Conservation (phyloP, 2,329 filamentous ascomycete species). For the Cytospora leucostoma region DNA sequence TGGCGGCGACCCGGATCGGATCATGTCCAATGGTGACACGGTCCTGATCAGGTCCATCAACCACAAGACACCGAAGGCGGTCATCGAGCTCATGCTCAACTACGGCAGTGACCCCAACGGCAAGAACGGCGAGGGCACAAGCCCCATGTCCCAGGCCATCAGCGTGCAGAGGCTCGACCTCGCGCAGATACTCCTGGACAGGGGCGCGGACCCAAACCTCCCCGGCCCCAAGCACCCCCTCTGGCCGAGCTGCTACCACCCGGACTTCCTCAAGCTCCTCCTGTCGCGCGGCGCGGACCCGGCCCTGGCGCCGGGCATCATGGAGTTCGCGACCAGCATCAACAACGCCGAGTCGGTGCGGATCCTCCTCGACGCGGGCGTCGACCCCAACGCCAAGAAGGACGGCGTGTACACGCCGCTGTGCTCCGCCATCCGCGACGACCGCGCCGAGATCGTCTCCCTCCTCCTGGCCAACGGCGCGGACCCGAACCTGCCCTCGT, state of each 20-base stretch:
- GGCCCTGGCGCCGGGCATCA: slow-evolving; percentile 61
- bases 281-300: slow-evolving; percentile 60
- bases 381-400: slow-evolving; percentile 63
- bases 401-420: slow-evolving; percentile 69
- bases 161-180: slow-evolving; percentile 55
- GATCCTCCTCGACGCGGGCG: slow-evolving; percentile 57
- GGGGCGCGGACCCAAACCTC: slow-evolving; percentile 66
- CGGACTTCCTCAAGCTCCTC: slow-evolving; percentile 59
- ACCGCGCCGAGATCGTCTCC: slow-evolving; percentile 61
- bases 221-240: slow-evolving; percentile 70
- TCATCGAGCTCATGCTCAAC: slow-evolving; percentile 61
- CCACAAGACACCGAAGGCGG: slow-evolving; percentile 54
- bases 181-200: slow-evolving; percentile 51
- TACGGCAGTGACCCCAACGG: slow-evolving; percentile 60
- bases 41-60: slow-evolving; percentile 62
- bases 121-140: slow-evolving; percentile 63
- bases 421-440: slow-evolving; percentile 68
- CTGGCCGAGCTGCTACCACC: slow-evolving; percentile 64
- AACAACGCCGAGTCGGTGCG: slow-evolving; percentile 65
- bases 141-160: slow-evolving; percentile 64
- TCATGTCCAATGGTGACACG: slow-evolving; percentile 60
- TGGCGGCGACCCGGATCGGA: slow-evolving; percentile 57
- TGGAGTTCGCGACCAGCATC: slow-evolving; percentile 64
- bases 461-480: slow-evolving; percentile 60
- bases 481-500: slow-evolving; percentile 62